Conservation (phyloP, 225 moss, liverwort and hornwort species). For the Thuidium tamariscinum region DNA sequence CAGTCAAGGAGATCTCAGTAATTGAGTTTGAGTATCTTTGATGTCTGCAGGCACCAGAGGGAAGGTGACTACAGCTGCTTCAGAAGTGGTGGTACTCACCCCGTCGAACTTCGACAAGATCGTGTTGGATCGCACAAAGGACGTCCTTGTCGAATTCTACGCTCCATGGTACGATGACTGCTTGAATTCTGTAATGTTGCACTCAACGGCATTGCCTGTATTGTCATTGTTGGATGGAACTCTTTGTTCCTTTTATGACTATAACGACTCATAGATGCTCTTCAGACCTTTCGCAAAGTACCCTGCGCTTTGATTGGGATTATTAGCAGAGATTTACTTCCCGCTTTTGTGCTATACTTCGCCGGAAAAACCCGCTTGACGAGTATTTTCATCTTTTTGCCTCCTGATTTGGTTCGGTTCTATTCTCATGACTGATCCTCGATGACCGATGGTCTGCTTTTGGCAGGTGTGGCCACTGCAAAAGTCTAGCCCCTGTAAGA, state of each 20-base stretch:
- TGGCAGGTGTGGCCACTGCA: conserved; percentile 99
- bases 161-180: conserved; percentile 68
- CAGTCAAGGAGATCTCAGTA: neutral
- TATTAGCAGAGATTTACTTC: neutral
- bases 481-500: conserved; percentile 91
- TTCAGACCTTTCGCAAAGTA: neutral
- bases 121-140: conserved; percentile 68
- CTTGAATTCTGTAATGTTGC: neutral
- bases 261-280: neutral
- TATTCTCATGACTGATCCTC: neutral
- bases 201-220: neutral
- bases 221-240: neutral
- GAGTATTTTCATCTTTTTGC: neutral
- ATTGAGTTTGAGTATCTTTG: neutral
- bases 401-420: neutral
- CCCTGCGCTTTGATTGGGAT: neutral
- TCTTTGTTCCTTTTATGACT: neutral
- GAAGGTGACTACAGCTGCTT: conserved; percentile 47
- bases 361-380: neutral
- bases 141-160: conserved; percentile 95
- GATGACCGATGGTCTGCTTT: neutral
- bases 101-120: conserved; percentile 80
- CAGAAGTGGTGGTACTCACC: conserved; percentile 79
- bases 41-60: conserved; percentile 55
- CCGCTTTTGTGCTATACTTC: neutral